phyloP scores from a whole-genome alignment of 768 basidiomycete genomes.

The Rhodotorula kratochvilovae region DNA sequence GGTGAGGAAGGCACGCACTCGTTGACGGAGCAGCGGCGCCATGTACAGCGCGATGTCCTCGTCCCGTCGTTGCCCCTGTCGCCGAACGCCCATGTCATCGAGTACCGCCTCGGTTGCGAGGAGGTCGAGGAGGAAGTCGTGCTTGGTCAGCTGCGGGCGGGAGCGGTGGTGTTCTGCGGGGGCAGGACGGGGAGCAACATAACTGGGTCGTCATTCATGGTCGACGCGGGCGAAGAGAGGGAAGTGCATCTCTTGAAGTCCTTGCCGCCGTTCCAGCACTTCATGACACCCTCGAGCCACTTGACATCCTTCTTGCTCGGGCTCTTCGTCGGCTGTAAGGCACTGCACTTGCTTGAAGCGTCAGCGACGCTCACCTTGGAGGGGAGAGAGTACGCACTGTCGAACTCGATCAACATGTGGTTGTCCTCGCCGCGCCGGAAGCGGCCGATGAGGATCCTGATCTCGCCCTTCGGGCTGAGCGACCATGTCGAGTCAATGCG shows the following conservation, averaged over 20 bases:
- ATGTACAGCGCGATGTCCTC: constrained; percentile 27
- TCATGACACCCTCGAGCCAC: constrained; percentile 54
- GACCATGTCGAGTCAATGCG: constrained; percentile 28
- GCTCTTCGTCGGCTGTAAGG: constrained; percentile 45
- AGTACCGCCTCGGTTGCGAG: background rate
- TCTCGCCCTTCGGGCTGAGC: constrained; percentile 29
- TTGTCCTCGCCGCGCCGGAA: constrained; percentile 28
- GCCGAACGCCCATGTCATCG: constrained; percentile 4
- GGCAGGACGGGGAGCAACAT: no score
- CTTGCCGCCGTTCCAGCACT: constrained; percentile 26
- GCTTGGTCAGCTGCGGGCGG: constrained; percentile 11
- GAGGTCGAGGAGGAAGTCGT: constrained; percentile 17
- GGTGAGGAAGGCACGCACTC: background rate
- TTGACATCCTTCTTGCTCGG: constrained; percentile 46
- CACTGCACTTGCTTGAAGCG: background rate
- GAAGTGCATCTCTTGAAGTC: constrained; percentile 11
- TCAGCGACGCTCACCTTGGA: background rate
- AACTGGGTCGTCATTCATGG: no score
- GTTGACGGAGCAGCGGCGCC: constrained; percentile 52
- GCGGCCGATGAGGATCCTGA: constrained; percentile 5
- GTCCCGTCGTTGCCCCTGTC: constrained; percentile 22
- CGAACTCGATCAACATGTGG: constrained; percentile 30
- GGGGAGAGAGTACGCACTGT: constrained; percentile 2
- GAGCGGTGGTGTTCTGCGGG: no score
- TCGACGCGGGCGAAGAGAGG: background rate